Conservation (phyloP, 2,329 filamentous ascomycete genomes). For the Didymella segeticola region DNA sequence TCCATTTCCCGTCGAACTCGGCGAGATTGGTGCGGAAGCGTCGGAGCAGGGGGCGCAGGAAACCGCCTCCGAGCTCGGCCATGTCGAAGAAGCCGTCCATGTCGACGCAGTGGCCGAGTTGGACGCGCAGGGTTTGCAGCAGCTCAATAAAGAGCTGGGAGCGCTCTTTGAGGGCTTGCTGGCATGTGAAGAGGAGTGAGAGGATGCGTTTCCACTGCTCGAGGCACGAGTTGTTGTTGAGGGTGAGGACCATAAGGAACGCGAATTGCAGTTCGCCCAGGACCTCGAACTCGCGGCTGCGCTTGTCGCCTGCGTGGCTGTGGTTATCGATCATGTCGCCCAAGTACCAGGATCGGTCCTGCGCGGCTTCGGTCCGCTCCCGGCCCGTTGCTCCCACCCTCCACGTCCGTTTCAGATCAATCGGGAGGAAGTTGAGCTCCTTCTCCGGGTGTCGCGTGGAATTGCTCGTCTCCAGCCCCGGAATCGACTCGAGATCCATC, state of each 20-base stretch:
- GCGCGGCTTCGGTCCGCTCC: slow-evolving; percentile 67
- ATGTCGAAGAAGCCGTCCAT: slow-evolving; percentile 69
- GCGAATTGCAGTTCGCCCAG: slow-evolving; percentile 68
- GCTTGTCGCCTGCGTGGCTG: slow-evolving; percentile 41
- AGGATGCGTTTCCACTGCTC: slow-evolving; percentile 71
- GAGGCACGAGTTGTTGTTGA: slow-evolving; percentile 70
- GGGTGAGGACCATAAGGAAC: slow-evolving; percentile 67
- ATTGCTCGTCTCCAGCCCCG: slow-evolving; percentile 56
- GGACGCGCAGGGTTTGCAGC: slow-evolving; percentile 58
- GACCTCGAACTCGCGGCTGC: slow-evolving; percentile 41
- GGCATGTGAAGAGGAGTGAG: slow-evolving; percentile 63
- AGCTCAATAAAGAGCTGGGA: slow-evolving; percentile 61
- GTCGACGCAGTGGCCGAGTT: slow-evolving; percentile 63
- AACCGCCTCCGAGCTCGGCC: slow-evolving; percentile 58
- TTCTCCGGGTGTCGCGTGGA: slow-evolving; percentile 43
- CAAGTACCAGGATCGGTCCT: slow-evolving; percentile 68
- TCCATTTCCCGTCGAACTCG: slow-evolving; percentile 51
- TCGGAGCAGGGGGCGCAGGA: slow-evolving; percentile 60
- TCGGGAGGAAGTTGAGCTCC: slow-evolving; percentile 61
- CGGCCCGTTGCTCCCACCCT: slow-evolving; percentile 65
- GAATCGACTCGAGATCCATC: slow-evolving; percentile 65
- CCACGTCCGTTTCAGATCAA: slow-evolving; percentile 69
- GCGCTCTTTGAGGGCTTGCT: slow-evolving; percentile 56
- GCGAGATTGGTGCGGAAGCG: slow-evolving; percentile 61
- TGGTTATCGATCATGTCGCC: slow-evolving; percentile 57